Percentiles rank a stretch among this genome's conserved stretches.
These are phyloP conservation scores for Nakaseomyces delphensis DNA, from an alignment of 1,139 yeast genomes.

Conservation along the genomic window DNA sequence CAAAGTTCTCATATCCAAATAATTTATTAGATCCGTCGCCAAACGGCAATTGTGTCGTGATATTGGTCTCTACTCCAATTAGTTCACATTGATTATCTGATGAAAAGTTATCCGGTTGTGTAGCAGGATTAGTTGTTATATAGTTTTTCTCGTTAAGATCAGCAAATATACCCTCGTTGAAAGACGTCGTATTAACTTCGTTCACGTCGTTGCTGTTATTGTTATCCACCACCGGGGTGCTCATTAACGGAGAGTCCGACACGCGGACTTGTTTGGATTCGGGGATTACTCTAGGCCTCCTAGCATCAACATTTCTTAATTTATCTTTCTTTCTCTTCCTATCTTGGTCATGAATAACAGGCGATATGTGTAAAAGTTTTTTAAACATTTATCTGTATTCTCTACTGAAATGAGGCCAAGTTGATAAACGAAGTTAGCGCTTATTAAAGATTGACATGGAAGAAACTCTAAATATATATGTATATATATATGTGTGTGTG, in stretches of 20 bases:
- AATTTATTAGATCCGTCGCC: conserved; percentile 67
- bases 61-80: neutral
- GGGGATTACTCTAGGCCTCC: neutral
- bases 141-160: neutral
- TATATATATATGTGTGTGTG: too few species aligned
- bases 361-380: conserved; percentile 1
- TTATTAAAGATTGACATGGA: too few species aligned
- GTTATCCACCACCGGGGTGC: neutral
- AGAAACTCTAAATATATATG: too few species aligned
- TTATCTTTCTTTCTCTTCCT: neutral
- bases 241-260: neutral
- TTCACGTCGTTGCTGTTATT: neutral
- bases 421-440: too few species aligned
- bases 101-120: neutral
- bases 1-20: conserved; percentile 93
- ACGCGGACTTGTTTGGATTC: neutral
- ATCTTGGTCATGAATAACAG: neutral
- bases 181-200: neutral
- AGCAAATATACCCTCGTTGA: neutral
- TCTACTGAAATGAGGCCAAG: too few species aligned
- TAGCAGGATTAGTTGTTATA: neutral
- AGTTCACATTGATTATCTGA: neutral
- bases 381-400: too few species aligned
- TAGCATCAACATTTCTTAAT: neutral
- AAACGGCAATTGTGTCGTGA: conserved; percentile 29